Percentiles rank a stretch among this genome's conserved stretches.
Evolutionary conservation across 495 filamentous ascomycete species (phyloP).

Genomic region (Penicillium atrosanguineum): DNA sequence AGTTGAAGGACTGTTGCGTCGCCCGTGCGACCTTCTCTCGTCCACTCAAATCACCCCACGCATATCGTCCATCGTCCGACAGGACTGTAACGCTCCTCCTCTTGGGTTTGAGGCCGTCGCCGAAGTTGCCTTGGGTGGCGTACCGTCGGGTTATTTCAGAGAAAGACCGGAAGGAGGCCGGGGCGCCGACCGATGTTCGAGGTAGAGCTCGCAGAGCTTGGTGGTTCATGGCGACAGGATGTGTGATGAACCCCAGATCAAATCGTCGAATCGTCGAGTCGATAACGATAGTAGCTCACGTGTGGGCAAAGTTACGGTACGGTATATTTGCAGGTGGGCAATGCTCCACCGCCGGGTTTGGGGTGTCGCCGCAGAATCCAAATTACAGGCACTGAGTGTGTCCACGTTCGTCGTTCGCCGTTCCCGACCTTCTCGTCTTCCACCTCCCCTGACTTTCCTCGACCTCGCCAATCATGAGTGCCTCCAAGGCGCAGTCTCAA

Average conservation of each 20-base stretch:
- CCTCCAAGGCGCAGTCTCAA: conserved; percentile 91
- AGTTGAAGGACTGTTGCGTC: conserved; percentile 87
- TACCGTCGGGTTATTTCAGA: conserved; percentile 38
- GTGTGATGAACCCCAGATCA: background rate
- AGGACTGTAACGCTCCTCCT: conserved; percentile 72
- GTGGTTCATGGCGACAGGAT: conserved; percentile 17
- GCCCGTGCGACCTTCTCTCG: conserved; percentile 81
- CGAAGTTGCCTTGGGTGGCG: conserved; percentile 52
- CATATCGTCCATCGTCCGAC: conserved; percentile 76
- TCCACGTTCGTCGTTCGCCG: conserved; percentile 31
- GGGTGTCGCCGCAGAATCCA: conserved; percentile 10
- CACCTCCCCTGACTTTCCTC: conserved; percentile 9
- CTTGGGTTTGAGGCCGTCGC: conserved; percentile 30
- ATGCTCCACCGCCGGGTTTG: conserved; percentile 4
- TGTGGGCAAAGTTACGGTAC: conserved; percentile 5
- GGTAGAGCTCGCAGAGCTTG: conserved; percentile 18
- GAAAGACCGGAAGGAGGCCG: conserved; percentile 10
- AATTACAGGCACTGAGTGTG: conserved; percentile 22
- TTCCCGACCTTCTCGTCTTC: conserved; percentile 15
- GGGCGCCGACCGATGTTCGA: conserved; percentile 12
- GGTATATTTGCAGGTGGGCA: background rate
- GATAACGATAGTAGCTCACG: conserved; percentile 4
- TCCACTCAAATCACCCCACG: conserved; percentile 71
- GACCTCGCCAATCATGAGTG: conserved; percentile 60
- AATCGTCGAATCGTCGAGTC: background rate